Evolutionary conservation across 2,329 filamentous ascomycete genomes (phyloP), one percentile per base, ranked within the genome.

Genomic region (Drechslerella dactyloides): DNA sequence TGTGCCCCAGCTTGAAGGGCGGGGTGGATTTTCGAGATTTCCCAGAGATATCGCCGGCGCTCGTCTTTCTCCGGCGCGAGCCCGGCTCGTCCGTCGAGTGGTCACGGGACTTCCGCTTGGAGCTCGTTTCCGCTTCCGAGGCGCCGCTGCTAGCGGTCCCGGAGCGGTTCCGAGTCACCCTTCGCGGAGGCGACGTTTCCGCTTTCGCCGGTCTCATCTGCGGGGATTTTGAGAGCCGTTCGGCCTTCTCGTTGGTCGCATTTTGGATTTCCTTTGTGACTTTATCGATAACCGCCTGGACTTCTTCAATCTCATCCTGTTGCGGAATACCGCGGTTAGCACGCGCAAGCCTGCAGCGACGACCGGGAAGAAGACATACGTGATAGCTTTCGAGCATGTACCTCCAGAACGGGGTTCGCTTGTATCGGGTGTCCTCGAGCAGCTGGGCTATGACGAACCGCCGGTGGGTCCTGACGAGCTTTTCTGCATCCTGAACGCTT

Each of bases 401-500:
- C 19, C 35, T 44, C 68, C 68, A 72, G 21, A 72, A 60, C 6
- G 68, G 68, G 2, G 68, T 72, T 42, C 48, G 48, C 27, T 60
- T 65, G 30, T 48, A 72, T n/a, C 48, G 35, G 19, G 1, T 21
- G 6, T 72, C 62, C 24, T 72, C 68, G 8, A 72, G 61, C 6
- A 72, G 56, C 19, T 72, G 68, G 23, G 68, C 68, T 21, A 72
- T 72, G 21, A 72, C 64, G 19, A 72, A 72, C 15, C 68, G 60
- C 23, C 68, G 68, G 46, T 72, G 60, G 21, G 4, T 48, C 13
- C 52, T 21, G 11, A 72, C 35, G 10, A 72, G 51, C 19, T 15
- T 37, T 23, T 65, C 55, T 30, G 37, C 61, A 15, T 72, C 35
- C 17, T 55, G 30, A 5, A 59, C 59, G 13, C 23, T 65, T 13